phyloP scores from a whole-genome alignment of 257 asterid species.

The Nicotiana undulata region DNA sequence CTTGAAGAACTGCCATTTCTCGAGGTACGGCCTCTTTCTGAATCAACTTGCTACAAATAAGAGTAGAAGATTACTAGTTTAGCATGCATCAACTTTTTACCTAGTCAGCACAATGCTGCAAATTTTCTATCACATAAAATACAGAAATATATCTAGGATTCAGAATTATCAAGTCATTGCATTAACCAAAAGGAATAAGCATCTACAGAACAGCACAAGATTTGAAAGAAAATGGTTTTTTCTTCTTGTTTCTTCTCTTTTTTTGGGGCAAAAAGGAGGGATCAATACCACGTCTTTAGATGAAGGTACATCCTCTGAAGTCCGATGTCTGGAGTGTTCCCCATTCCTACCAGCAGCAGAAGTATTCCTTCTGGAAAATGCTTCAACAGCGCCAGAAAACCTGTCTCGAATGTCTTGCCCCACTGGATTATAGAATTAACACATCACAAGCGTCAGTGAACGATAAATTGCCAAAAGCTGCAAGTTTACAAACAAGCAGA shows the following conservation, averaged over 20 bases:
- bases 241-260: neutral
- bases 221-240: neutral
- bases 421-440: neutral
- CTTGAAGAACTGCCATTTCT: conserved; percentile 66
- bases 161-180: neutral
- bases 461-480: neutral
- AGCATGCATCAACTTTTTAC: neutral
- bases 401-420: conserved; percentile 25
- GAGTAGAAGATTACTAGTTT: neutral
- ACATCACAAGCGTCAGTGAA: neutral
- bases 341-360: conserved; percentile 14
- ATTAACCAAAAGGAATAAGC: neutral
- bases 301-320: conserved; percentile 24
- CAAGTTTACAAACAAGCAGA: neutral
- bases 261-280: neutral
- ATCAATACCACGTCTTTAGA: conserved; percentile 26
- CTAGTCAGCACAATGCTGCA: neutral
- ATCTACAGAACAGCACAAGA: neutral
- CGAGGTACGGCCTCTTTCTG: conserved; percentile 55
- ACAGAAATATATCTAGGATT: neutral
- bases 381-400: conserved; percentile 26
- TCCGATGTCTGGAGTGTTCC: conserved; percentile 23
- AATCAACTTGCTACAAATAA: conserved; percentile 51
- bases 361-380: conserved; percentile 22
- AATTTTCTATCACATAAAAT: conserved; percentile 1